Evolutionary conservation across 192 early-diverging fungal species (phyloP).

Genomic region (Spinellus fusiger): DNA sequence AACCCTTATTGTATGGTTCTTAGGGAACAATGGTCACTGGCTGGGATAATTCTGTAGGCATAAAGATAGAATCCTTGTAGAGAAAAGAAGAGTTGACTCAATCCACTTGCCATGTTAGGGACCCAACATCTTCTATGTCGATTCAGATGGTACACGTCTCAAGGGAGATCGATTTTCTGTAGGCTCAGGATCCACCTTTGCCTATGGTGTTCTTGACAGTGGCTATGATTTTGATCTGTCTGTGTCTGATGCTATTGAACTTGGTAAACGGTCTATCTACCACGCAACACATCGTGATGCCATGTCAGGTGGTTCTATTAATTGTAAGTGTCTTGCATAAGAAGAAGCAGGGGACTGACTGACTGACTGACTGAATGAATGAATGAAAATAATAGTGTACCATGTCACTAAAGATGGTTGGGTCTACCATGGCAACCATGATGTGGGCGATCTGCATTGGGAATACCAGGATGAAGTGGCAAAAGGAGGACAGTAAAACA

Average conservation of each 20-base stretch:
- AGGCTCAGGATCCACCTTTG: conserved; percentile 97
- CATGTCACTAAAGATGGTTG: conserved; percentile 90
- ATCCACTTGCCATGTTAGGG: conserved; percentile 46
- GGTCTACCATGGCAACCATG: conserved; percentile 75
- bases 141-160: conserved; percentile 88
- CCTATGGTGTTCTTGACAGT: conserved; percentile 94
- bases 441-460: conserved; percentile 84
- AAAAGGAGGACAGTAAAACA: not conserved
- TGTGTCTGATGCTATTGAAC: conserved; percentile 81
- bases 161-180: conserved; percentile 91
- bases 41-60: conserved; percentile 86
- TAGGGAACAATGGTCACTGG: conserved; percentile 97
- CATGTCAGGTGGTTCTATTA: conserved; percentile 82
- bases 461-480: conserved; percentile 42
- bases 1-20: not conserved
- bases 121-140: conserved; percentile 93
- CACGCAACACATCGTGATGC: conserved; percentile 95
- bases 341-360: conserved; percentile 15
- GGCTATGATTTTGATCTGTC: conserved; percentile 80
- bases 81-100: no score
- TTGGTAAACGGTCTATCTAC: conserved; percentile 88
- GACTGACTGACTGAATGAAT: not conserved
- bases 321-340: conserved; percentile 38
- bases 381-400: conserved; percentile 56
- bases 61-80: not conserved